Percentiles rank a stretch among this genome's conserved stretches.
phyloP scores from a whole-genome alignment of 345 rosid genomes.

The Dipteronia sinensis region DNA sequence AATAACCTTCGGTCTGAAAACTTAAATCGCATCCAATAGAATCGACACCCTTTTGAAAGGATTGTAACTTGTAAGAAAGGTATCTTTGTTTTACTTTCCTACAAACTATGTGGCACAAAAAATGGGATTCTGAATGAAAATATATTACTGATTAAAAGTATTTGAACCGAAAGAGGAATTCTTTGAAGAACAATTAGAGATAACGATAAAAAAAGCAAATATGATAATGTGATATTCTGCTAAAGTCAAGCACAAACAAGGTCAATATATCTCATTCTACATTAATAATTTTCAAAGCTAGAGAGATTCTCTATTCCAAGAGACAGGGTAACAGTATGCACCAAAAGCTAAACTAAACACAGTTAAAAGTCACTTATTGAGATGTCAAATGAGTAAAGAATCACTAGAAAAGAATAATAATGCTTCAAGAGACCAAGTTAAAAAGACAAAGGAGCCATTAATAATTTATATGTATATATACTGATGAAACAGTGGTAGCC shows the following conservation, averaged over 20 bases:
- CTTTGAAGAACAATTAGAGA: not conserved
- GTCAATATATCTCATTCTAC: not conserved
- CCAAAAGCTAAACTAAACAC: not conserved
- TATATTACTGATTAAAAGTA: not conserved
- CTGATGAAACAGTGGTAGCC: constrained; percentile 39
- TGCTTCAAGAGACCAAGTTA: constrained; percentile 28
- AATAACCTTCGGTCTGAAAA: no score
- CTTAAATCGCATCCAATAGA: no score
- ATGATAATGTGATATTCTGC: not conserved
- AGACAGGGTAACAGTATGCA: not conserved
- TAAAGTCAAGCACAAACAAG: not conserved
- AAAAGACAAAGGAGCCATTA: constrained; percentile 12
- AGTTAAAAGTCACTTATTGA: constrained; percentile 12
- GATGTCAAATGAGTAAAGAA: constrained; percentile 14
- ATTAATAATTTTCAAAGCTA: constrained; percentile 1
- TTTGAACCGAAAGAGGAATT: constrained; percentile 8
- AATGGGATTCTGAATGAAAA: not conserved
- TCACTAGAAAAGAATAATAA: constrained; percentile 19
- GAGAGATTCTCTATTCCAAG: constrained; percentile 2
- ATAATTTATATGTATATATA: constrained; percentile 3
- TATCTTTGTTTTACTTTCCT: not conserved
- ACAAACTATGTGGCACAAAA: not conserved
- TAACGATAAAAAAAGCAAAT: not conserved
- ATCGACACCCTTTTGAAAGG: not conserved
- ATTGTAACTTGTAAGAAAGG: constrained; percentile 4